Percentiles rank a stretch among this genome's conserved stretches.
phyloP scores from a whole-genome alignment of 1,284 basidiomycete species.

The Pterulicium gracile region DNA sequence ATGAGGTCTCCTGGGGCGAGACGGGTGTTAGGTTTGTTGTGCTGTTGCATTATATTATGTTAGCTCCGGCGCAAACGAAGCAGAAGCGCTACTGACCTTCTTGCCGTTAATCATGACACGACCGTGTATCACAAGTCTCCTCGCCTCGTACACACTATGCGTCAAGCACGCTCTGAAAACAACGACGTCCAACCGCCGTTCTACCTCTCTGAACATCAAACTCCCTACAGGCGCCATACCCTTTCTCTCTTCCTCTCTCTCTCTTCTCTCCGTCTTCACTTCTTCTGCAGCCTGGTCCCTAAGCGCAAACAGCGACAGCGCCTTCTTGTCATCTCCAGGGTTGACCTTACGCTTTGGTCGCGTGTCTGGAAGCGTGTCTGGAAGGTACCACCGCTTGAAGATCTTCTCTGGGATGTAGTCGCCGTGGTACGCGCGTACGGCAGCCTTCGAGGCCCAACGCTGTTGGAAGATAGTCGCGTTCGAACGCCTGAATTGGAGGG shows the following conservation, averaged over 20 bases:
- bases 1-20: constrained; percentile 93
- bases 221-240: constrained; percentile 75
- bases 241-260: constrained; percentile 45
- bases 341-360: constrained; percentile 41
- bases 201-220: constrained; percentile 90
- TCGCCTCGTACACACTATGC: constrained; percentile 82
- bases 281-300: constrained; percentile 25
- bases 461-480: constrained; percentile 79
- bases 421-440: constrained; percentile 91
- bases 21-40: constrained; percentile 80
- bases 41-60: constrained; percentile 32
- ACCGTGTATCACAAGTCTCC: constrained; percentile 80
- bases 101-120: constrained; percentile 86
- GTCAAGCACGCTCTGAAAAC: constrained; percentile 91
- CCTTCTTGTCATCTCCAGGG: constrained; percentile 29
- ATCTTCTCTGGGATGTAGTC: constrained; percentile 89
- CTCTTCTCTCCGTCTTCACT: constrained; percentile 34
- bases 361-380: constrained; percentile 78
- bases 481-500: constrained; percentile 49
- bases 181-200: constrained; percentile 87
- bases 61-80: constrained; percentile 5
- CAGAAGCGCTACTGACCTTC: constrained; percentile 43
- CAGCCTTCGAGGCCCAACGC: constrained; percentile 85
- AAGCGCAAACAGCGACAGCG: constrained; percentile 47
- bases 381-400: constrained; percentile 95